These are phyloP conservation scores for Primulina tabacum DNA, from an alignment of 257 asterid species.

Conservation along the genomic window DNA sequence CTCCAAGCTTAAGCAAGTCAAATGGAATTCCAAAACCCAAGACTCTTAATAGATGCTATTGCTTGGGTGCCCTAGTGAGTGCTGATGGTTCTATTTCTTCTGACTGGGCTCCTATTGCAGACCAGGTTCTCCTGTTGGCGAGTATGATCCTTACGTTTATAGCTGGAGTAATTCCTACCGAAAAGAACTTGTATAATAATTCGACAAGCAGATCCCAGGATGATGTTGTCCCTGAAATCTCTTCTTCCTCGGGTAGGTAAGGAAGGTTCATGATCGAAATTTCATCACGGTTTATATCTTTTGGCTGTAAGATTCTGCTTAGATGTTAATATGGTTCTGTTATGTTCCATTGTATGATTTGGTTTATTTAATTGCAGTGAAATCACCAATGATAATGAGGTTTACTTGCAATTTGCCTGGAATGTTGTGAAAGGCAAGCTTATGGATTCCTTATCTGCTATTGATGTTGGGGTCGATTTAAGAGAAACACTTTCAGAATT, in stretches of 20 bases:
- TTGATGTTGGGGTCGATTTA: slow-evolving; percentile 38
- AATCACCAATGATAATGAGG: slow-evolving; percentile 35
- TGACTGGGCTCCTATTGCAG: slow-evolving; percentile 65
- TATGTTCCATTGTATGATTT: neutral
- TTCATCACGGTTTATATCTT: slow-evolving; percentile 30
- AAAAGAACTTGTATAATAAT: slow-evolving; percentile 33
- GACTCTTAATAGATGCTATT: slow-evolving; percentile 36
- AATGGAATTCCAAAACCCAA: slow-evolving; percentile 23
- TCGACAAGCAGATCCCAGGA: slow-evolving; percentile 32
- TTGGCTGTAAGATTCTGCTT: neutral
- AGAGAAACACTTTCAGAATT: slow-evolving; percentile 37
- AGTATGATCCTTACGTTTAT: slow-evolving; percentile 52
- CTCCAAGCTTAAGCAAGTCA: slow-evolving; percentile 19
- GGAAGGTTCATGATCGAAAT: slow-evolving; percentile 54
- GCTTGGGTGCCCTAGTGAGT: slow-evolving; percentile 52
- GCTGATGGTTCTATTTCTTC: slow-evolving; percentile 28
- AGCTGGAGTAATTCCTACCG: slow-evolving; percentile 66
- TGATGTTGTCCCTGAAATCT: slow-evolving; percentile 36
- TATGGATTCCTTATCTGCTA: slow-evolving; percentile 51
- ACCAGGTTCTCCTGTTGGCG: slow-evolving; percentile 60
- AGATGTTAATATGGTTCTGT: neutral
- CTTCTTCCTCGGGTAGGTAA: slow-evolving; percentile 89
- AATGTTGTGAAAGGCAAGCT: slow-evolving; percentile 69
- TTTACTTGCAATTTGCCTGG: slow-evolving; percentile 65
- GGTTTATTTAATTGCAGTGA: slow-evolving; percentile 30